Base-by-base conservation (phyloP, 2,329 filamentous ascomycete species). In the Aspergillus glaucus region DNA sequence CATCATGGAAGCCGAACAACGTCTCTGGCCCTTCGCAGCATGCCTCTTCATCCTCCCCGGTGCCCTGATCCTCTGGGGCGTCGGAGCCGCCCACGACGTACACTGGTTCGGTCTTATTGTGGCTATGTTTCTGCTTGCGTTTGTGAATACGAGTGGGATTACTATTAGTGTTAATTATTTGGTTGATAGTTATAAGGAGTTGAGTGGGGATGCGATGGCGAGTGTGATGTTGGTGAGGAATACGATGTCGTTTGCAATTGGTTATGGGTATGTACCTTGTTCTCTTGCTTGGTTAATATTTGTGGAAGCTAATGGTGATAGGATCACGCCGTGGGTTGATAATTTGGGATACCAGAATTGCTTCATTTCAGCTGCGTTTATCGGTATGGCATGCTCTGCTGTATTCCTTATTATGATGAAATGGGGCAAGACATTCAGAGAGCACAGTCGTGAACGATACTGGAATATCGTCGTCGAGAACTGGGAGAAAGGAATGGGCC, bases 141-240 rank as follows among this genome's bases (percentile, higher is more conserved):
- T 70, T 49, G 65, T 66, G 12, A 66, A 65, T 47, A 64, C 67
- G 2, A 62, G 59, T 17, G 69, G 68, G 1, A 60, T 69, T 17
- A 67, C 67, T 0, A 56, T 71, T 15, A 68, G 65, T 41, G 62
- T 72, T 43, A 70, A 69, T 45, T 72, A 72, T 39, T 51, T 70
- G 12, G 65, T 72, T 4, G 69, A 72, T 52, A 68, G 66, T 48
- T 72, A 71, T 52, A 61, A 61, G 10, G 69, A 72, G 45, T 45
- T 73, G 8, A 68, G 65, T 15, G 67, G 68, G 2, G 67, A 72
- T 22, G 68, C 66, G 0, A 66, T 72, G 60, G 65, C 63, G 3
- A 71, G 66, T 15, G 65, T 75, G 14, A 76, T 76, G 45, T 48
- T 75, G 19, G 68, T 76, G 12, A 67, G 74, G 3, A 76, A 76